Evolutionary conservation across 1,139 yeast species (phyloP).

Genomic region (Yamadazyma atlantica): DNA sequence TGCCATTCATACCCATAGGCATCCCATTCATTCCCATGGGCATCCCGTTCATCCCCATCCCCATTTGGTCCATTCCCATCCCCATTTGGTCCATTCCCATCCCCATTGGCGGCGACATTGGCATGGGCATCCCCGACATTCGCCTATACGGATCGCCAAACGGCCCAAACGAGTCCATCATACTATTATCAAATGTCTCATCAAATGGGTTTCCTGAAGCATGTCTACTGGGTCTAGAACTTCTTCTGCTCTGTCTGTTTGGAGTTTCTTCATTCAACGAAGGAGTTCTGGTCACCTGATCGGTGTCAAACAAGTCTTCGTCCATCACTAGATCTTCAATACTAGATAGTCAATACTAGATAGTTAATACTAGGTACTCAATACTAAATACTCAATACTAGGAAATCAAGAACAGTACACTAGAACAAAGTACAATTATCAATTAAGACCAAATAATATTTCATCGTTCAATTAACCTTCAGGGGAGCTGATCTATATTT

Average conservation of each 20-base stretch:
- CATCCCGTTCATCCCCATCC: no score
- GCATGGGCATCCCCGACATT: not conserved
- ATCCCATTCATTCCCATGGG: no score
- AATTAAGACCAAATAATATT: not conserved
- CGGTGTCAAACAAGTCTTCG: constrained; percentile 14
- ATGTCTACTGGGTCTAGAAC: constrained; percentile 1
- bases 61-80: constrained; percentile 1
- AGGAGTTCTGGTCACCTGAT: constrained; percentile 7
- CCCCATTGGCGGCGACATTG: not conserved
- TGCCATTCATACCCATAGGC: no score
- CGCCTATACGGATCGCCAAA: constrained; percentile 1
- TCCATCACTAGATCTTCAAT: constrained; percentile 5
- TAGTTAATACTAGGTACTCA: not conserved
- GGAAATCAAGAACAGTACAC: no score
- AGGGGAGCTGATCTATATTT: constrained; percentile 6
- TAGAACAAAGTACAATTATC: no score
- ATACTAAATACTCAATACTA: not conserved
- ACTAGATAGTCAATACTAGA: no score
- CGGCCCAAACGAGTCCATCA: not conserved
- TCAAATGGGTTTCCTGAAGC: constrained; percentile 1
- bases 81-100: constrained; percentile 1
- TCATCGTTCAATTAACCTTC: not conserved
- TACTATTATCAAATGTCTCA: constrained; percentile 1
- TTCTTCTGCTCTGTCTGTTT: no score
- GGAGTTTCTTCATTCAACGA: not conserved